A percentile compares a stretch with the other conserved stretches of the same genome.
Evolutionary conservation across 495 filamentous ascomycete genomes (phyloP).

Genomic region (Penicillium pulvis): DNA sequence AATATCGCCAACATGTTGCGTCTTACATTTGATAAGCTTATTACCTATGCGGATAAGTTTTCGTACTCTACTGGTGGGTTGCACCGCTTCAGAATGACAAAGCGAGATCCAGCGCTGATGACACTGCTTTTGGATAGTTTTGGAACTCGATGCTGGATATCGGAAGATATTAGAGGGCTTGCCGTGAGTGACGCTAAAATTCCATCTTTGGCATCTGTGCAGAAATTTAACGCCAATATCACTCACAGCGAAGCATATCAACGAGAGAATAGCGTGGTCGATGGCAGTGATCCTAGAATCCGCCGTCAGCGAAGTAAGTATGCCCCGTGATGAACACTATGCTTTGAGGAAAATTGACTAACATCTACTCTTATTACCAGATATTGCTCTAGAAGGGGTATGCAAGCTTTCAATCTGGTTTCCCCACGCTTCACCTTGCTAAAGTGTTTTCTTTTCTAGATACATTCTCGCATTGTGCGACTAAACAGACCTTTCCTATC

Average conservation of each 20-base stretch:
- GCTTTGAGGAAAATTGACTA: not conserved
- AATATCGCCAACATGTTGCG: constrained; percentile 5
- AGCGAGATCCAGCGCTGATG: not conserved
- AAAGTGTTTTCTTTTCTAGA: not conserved
- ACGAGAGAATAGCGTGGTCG: not conserved
- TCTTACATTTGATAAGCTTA: constrained; percentile 3
- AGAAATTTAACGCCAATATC: not conserved
- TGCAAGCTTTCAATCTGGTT: not conserved
- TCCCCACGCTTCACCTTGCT: not conserved
- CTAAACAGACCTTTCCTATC: constrained; percentile 1
- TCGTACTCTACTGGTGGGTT: constrained; percentile 1
- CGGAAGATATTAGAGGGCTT: constrained; percentile 1
- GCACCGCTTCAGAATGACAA: not conserved
- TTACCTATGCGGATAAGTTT: not conserved
- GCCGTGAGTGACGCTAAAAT: not conserved
- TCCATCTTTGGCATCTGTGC: not conserved
- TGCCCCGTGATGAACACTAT: not conserved
- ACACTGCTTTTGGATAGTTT: not conserved
- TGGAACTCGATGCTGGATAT: constrained; percentile 5
- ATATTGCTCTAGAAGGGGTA: constrained; percentile 6
- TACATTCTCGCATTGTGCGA: constrained; percentile 1
- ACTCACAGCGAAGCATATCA: not conserved
- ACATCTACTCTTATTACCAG: not conserved
- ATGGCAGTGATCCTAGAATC: not conserved
- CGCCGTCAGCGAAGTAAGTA: constrained; percentile 1